These are phyloP conservation scores for Neospermospora avenae DNA, from an alignment of 2,329 filamentous ascomycete species.

Conservation along the genomic window DNA sequence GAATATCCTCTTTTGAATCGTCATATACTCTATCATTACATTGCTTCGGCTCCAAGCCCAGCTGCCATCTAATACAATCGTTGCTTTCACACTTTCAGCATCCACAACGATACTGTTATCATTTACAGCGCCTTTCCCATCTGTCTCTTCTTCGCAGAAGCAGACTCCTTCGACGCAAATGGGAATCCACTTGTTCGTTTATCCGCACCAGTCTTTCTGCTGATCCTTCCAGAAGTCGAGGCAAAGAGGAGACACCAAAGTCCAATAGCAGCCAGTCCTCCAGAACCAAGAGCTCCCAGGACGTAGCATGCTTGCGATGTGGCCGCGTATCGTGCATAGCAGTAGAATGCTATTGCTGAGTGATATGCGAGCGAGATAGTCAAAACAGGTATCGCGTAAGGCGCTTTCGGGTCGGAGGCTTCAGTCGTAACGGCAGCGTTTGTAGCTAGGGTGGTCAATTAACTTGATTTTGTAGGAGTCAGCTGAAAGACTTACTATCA, in stretches of 20 bases:
- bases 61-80: background rate
- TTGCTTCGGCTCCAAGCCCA: too few species aligned
- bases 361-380: constrained; percentile 59
- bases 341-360: constrained; percentile 50
- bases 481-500: constrained; percentile 22
- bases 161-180: constrained; percentile 54
- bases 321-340: constrained; percentile 55
- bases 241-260: constrained; percentile 53
- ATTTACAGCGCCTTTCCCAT: constrained; percentile 22
- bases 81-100: background rate
- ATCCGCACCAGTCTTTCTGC: constrained; percentile 61
- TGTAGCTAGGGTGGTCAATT: constrained; percentile 23
- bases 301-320: constrained; percentile 49
- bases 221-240: constrained; percentile 53
- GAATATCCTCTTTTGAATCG: background rate
- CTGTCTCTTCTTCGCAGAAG: constrained; percentile 30
- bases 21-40: background rate
- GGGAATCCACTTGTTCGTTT: constrained; percentile 65
- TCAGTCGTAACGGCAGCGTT: constrained; percentile 40
- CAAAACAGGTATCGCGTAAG: constrained; percentile 58
- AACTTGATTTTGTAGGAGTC: background rate
- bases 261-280: constrained; percentile 50
- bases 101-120: background rate
- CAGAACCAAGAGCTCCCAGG: constrained; percentile 49
- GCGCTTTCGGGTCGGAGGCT: constrained; percentile 46